Conservation (phyloP, 1,284 basidiomycete genomes). For the Cutaneotrichosporon dermatis region DNA sequence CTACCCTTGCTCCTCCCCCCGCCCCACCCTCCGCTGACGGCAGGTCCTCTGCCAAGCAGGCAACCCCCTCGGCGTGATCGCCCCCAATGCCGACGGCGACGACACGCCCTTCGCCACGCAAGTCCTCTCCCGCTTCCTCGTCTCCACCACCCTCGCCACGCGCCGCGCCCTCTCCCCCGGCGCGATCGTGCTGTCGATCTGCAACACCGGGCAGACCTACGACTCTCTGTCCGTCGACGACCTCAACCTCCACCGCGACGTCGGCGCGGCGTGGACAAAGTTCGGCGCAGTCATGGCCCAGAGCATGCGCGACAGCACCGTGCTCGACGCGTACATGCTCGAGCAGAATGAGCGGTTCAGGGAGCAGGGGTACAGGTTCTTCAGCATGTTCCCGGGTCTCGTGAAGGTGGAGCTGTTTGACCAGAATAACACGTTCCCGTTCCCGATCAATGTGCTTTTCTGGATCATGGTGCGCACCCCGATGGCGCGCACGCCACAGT, state of each 20-base stretch:
- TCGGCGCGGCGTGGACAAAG: neutral
- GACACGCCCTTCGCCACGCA: neutral
- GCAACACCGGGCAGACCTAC: neutral
- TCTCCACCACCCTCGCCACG: neutral
- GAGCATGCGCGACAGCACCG: neutral
- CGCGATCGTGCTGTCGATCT: neutral
- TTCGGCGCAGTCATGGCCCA: neutral
- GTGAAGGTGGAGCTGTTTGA: neutral
- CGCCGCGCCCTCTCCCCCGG: neutral
- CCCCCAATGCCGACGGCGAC: neutral
- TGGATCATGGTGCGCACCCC: neutral
- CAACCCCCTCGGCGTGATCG: neutral
- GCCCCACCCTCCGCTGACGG: neutral
- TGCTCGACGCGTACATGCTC: neutral
- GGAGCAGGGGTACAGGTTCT: neutral
- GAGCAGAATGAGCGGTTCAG: neutral
- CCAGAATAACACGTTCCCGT: neutral
- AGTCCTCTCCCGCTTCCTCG: neutral
- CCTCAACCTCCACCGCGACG: neutral
- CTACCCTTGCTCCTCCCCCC: too few species aligned
- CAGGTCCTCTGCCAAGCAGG: neutral
- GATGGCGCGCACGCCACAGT: neutral
- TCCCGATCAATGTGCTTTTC: neutral
- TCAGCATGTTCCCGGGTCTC: neutral
- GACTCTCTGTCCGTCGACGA: neutral